Conservation (phyloP, 805 yeast genomes). For the Zygoascus flipseniorum region DNA sequence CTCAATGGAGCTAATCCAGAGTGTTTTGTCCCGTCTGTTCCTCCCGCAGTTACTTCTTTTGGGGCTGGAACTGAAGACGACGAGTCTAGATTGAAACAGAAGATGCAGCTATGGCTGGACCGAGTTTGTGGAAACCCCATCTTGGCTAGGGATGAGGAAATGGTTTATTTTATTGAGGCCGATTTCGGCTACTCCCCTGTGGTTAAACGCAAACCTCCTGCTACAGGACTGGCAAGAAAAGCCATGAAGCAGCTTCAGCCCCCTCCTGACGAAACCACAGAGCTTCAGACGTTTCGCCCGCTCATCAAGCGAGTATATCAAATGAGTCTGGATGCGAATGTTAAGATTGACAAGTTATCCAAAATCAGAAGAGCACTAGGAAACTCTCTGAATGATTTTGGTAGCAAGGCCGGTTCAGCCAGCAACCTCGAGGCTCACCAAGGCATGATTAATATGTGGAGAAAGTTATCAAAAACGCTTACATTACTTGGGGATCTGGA, state of each 20-base stretch:
- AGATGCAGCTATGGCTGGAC: slow-evolving; percentile 82
- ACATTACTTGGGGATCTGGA: slow-evolving; percentile 69
- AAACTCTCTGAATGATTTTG: slow-evolving; percentile 48
- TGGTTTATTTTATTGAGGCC: slow-evolving; percentile 73
- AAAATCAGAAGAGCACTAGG: slow-evolving; percentile 41
- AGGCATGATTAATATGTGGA: slow-evolving; percentile 75
- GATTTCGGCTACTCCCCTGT: slow-evolving; percentile 61
- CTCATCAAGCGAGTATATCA: slow-evolving; percentile 68
- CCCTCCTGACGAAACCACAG: slow-evolving; percentile 81
- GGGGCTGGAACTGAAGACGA: slow-evolving; percentile 85
- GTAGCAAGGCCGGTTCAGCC: slow-evolving; percentile 29
- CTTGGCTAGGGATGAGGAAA: slow-evolving; percentile 79
- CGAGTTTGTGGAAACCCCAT: slow-evolving; percentile 67
- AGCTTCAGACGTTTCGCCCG: slow-evolving; percentile 81
- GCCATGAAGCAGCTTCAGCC: slow-evolving; percentile 87
- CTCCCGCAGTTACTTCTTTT: slow-evolving; percentile 63
- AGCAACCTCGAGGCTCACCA: slow-evolving; percentile 49
- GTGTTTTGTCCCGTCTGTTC: slow-evolving; percentile 87
- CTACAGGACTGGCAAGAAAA: slow-evolving; percentile 80
- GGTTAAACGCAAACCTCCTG: slow-evolving; percentile 53
- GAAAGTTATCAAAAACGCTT: slow-evolving; percentile 60
- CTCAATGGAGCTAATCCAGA: slow-evolving; percentile 77
- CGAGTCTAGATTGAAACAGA: slow-evolving; percentile 41
- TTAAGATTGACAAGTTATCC: slow-evolving; percentile 50
- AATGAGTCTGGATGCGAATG: slow-evolving; percentile 39